A percentile compares a stretch with the other conserved stretches of the same genome.
Conservation (phyloP, 164 flowering plant genomes). For the Echeveria elegans region DNA sequence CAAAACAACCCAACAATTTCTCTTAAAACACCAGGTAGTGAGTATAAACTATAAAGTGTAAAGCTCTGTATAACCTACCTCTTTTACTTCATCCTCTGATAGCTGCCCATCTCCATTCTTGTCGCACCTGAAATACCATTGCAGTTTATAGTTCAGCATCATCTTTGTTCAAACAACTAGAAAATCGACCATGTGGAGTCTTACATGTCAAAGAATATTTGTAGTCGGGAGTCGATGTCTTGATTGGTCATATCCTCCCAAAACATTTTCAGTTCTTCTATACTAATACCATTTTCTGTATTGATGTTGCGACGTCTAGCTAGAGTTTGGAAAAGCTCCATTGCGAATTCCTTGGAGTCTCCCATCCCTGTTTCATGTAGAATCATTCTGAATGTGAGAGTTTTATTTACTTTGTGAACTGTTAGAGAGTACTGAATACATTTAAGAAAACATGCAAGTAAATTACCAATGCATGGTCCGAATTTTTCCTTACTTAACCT, state of each 20-base stretch:
- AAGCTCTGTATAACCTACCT: constrained; percentile 35
- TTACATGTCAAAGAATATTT: constrained; percentile 98
- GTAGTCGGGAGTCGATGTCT: constrained; percentile 69
- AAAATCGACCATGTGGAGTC: constrained; percentile 1
- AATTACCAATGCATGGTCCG: constrained; percentile 69
- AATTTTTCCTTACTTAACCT: constrained; percentile 57
- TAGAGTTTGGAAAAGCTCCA: constrained; percentile 57
- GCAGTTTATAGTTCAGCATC: not conserved
- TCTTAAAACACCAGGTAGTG: not conserved
- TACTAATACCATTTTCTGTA: constrained; percentile 36
- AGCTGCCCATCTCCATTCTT: constrained; percentile 91
- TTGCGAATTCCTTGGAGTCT: constrained; percentile 73
- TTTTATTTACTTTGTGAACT: not conserved
- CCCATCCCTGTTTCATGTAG: constrained; percentile 63
- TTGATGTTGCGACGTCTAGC: constrained; percentile 50
- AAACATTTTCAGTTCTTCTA: constrained; percentile 42
- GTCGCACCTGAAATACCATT: constrained; percentile 59
- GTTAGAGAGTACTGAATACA: not conserved
- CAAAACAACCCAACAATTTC: constrained; percentile 6
- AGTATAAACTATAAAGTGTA: not conserved
- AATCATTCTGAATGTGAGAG: not conserved
- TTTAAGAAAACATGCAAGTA: not conserved
- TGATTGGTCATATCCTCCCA: constrained; percentile 76
- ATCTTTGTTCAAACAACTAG: not conserved
- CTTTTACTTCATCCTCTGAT: constrained; percentile 83